Base-by-base conservation (phyloP, 805 yeast genomes). In the Starmerella apis region DNA sequence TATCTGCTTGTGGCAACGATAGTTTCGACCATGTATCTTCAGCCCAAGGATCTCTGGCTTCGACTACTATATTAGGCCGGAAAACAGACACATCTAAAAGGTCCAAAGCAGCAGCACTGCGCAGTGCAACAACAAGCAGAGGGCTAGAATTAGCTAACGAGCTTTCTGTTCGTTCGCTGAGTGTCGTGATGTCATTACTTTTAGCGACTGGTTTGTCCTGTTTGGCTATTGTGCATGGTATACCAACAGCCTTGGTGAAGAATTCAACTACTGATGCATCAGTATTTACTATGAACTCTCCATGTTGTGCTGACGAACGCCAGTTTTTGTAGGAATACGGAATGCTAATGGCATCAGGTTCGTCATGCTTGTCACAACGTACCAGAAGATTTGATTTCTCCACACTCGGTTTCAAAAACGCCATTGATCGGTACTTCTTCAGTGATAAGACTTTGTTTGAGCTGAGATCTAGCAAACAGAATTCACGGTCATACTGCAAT, bases 401-500 rank as follows among this genome's bases (percentile, higher is more conserved):
- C 10, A 70, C 54, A 0, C n/a, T 19, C 1, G 75, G 71, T 23
- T 54, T 48, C 35, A 72, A 57, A 18, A 56, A 54, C 8, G 65
- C 63, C 75, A 72, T 71, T 7, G 54, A 39, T 16, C 63, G 62
- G 48, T 64, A 46, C 25, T 59, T 57, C 48, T 71, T 72, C 52
- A 71, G 58, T 2, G 65, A 53, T 38, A 71, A 37, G 3, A 70
- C 66, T 10, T 55, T 48, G 13, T 53, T 50, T 14, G 61, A 57
- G 1, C 55, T 47, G 2, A 63, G 49, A 31, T 62, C 62, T 4
- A 71, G 53, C n/a, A 72, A 52, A 36, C 72, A 64, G 46, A 71
- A 72, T 50, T 60, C 58, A 16, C 76, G 57, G 55, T 72, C 76
- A 58, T 64, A 66, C 41, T 65, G 53, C n/a, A 72, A 59, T 0